These are phyloP conservation scores for Mycena galopus DNA, from an alignment of 768 basidiomycete genomes.

Conservation along the genomic window DNA sequence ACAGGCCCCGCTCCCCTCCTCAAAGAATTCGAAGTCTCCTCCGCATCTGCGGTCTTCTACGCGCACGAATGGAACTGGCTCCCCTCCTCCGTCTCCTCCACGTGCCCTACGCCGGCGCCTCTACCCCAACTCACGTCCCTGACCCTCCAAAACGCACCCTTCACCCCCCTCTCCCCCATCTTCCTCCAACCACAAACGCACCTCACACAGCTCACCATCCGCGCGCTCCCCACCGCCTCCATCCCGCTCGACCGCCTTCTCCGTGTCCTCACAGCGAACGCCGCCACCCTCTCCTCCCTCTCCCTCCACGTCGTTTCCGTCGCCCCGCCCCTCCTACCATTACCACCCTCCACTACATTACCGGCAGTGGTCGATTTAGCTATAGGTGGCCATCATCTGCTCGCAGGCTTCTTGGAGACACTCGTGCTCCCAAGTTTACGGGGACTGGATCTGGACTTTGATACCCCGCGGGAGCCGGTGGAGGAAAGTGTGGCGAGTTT, in stretches of 20 bases:
- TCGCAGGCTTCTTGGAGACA: conserved; percentile 71
- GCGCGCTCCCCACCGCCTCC: conserved; percentile 72
- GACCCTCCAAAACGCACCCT: conserved; percentile 79
- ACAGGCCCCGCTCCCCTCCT: conserved; percentile 80
- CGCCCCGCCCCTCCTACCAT: conserved; percentile 71
- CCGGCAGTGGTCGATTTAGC: conserved; percentile 62
- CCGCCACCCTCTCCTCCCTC: conserved; percentile 64
- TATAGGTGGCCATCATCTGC: conserved; percentile 76
- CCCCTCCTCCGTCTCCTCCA: conserved; percentile 46
- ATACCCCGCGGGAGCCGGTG: conserved; percentile 75
- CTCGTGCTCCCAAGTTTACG: conserved; percentile 71
- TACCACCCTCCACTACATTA: conserved; percentile 13
- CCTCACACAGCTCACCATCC: conserved; percentile 71
- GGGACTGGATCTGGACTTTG: conserved; percentile 76
- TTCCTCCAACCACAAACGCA: conserved; percentile 59
- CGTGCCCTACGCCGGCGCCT: conserved; percentile 51
- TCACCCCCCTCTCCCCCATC: conserved; percentile 84
- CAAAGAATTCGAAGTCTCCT: conserved; percentile 83
- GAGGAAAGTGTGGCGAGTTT: conserved; percentile 78
- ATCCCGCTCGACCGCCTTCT: conserved; percentile 78
- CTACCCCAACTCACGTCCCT: conserved; percentile 60
- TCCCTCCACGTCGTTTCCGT: conserved; percentile 74
- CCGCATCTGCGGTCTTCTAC: conserved; percentile 71
- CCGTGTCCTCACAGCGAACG: conserved; percentile 72
- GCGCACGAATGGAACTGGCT: conserved; percentile 81